Evolutionary conservation across 176 grass and related monocot genomes (phyloP), one percentile per base, ranked within the genome.

Genomic region (Tillandsia fasciculata): DNA sequence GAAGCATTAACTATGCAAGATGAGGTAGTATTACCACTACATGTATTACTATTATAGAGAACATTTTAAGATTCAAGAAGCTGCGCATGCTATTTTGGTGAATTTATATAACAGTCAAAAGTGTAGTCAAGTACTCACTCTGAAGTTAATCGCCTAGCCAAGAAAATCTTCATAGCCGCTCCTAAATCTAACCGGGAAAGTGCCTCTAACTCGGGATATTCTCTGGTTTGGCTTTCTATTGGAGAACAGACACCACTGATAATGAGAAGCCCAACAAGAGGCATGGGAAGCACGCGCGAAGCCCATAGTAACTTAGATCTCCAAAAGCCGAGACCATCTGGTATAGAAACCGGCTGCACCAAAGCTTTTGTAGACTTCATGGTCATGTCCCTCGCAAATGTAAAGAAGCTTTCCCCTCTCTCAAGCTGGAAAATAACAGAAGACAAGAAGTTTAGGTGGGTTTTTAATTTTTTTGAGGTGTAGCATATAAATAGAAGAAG

Each of bases 231-330:
- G 68, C 78, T 68, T 11, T 85, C 72, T 9, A 76, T 70, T 10
- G 92, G 86, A 52, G 85, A 74, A 80, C 86, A 97, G 76, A 89
- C 70, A 66, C 79, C 72, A 66, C 72, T 87, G 78, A 97, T 97
- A 56, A 92, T 47, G 23, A 92, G 26, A 59, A 89, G 66, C 42
- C 89, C 80, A 76, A 88, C 74, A 20, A 97, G 89, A 54, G 93
- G 93, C 93, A 97, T 90, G 2, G 89, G 93, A 59, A 97, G 66
- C 33, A 85, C 84, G 74, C 83, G 90, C 11, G 93, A 97, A 69
- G 82, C 89, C 70, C 79, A 84, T n/a, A 92, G 82, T 69, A 97
- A 75, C 64, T 87, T 92, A 0, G 93, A 90, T 78, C 81, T 92
- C 76, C 89, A 83, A 72, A 84, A 83, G 72, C 82, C 84, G 75